Evolutionary conservation across 768 basidiomycete species (phyloP), one percentile per base, ranked within the genome.

Genomic region (Boletales sp.): DNA sequence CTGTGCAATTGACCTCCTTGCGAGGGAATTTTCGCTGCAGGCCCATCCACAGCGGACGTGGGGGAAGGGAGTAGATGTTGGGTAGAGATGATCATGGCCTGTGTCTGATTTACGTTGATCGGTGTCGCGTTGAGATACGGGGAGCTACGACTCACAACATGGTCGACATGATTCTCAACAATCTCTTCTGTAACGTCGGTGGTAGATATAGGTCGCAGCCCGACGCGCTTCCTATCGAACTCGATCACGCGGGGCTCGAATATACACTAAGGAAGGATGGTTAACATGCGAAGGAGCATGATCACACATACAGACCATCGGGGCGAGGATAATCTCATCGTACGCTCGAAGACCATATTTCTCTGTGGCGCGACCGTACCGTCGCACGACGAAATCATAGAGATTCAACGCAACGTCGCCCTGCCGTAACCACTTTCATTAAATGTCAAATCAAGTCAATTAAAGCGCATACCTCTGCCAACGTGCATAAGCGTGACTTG

Each of bases 221-320:
- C 77, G 15, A 73, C 67, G 21, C 80, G 75, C 66, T 94, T 93
- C 56, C 78, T 76, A 28, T 91, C 86, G 60, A 94, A 96, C 54
- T 96, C 88, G 50, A 99, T 85, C 35, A 94, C 82, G 17, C 91
- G 84, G 13, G 96, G 94, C 56, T 96, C 93, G 57, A 98, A 98
- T 31, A 97, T 73, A 60, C 88, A 87, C 94, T 97, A 57, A 28
- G 41, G 17, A 12, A 28, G 4, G 13, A n/a, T 35, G 34, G 40
- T 50, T 47, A 54, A 45, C 37, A 37, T 1, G 1, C 31, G 32
- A 48, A 45, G 11, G 18, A 5, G 28, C 8, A 18, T 40, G 34
- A n/a, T 48, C 18, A 11, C 21, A 33, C 28, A 38, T 19, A 70
- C 77, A 56, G 59, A 94, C 96, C 85, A 95, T 90, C 3, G 95